Percentiles rank a stretch among this genome's conserved stretches.
Evolutionary conservation across 495 filamentous ascomycete species (phyloP).

Genomic region (Platismatia glauca): DNA sequence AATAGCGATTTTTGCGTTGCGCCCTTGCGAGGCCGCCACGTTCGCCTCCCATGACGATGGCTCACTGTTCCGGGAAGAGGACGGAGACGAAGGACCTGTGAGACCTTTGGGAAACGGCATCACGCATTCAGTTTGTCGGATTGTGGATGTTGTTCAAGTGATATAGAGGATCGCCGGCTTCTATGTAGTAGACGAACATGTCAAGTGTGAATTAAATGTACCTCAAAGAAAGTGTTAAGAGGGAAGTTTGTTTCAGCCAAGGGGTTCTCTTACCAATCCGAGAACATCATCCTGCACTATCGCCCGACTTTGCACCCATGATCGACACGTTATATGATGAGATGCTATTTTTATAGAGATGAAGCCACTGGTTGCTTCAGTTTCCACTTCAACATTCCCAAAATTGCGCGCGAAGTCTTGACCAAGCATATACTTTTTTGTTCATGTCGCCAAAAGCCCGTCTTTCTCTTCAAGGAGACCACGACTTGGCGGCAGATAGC

Average conservation of each 20-base stretch:
- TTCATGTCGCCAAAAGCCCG: not conserved
- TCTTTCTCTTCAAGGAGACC: not conserved
- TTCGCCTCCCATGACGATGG: constrained; percentile 1
- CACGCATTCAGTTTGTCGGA: not conserved
- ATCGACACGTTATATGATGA: not conserved
- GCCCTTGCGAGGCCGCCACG: not conserved
- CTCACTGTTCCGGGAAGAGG: not conserved
- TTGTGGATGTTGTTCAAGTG: not conserved
- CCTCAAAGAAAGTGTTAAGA: not conserved
- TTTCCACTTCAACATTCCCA: not conserved
- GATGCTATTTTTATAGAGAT: not conserved
- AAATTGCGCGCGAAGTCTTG: not conserved
- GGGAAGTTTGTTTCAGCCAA: not conserved
- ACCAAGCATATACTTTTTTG: not conserved
- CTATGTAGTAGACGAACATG: not conserved
- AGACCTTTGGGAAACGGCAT: constrained; percentile 1
- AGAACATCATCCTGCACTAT: not conserved
- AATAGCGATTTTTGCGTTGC: not conserved
- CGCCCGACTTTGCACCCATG: not conserved
- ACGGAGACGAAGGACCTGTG: not conserved
- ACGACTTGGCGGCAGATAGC: not conserved
- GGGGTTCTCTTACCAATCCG: not conserved
- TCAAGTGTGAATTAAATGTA: not conserved
- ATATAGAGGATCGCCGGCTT: not conserved
- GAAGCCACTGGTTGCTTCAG: not conserved